Evolutionary conservation across 2,329 filamentous ascomycete species (phyloP).

Genomic region (Cryphonectria radicalis): DNA sequence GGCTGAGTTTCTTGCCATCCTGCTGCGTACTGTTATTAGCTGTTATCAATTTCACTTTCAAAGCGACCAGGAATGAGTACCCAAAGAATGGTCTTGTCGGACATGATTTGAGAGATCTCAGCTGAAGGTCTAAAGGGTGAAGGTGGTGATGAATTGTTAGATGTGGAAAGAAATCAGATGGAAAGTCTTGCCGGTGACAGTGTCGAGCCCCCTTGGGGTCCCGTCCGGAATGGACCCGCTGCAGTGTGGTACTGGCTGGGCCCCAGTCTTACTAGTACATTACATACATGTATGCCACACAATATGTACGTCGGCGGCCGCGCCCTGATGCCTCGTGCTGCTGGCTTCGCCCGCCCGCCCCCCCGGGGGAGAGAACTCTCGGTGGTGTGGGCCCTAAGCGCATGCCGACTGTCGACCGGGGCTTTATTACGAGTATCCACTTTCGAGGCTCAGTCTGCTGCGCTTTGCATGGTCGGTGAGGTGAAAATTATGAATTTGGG

Average conservation of each 20-base stretch:
- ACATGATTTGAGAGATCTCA: too few relatives aligned
- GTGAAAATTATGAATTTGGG: neutral
- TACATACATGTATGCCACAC: neutral
- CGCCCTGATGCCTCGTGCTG: constrained; percentile 11
- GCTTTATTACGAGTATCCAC: constrained; percentile 22
- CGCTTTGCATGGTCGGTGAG: constrained; percentile 5
- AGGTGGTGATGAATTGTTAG: too few relatives aligned
- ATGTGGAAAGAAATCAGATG: too few relatives aligned
- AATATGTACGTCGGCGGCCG: constrained; percentile 4
- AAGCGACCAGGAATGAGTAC: too few relatives aligned
- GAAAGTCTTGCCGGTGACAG: too few relatives aligned
- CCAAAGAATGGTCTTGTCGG: too few relatives aligned
- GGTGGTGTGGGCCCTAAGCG: neutral
- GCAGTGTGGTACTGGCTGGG: neutral
- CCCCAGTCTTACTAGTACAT: too few relatives aligned
- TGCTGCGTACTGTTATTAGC: too few relatives aligned
- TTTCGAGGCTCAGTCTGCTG: constrained; percentile 23
- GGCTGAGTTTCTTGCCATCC: too few relatives aligned
- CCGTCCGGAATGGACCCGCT: constrained; percentile 12
- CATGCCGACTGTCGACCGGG: constrained; percentile 11
- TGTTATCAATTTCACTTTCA: too few relatives aligned
- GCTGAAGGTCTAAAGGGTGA: too few relatives aligned
- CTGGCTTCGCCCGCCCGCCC: neutral
- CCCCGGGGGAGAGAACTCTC: neutral
- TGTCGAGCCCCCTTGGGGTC: constrained; percentile 15